A percentile compares a stretch with the other conserved stretches of the same genome.
Conservation (phyloP, 2,329 filamentous ascomycete species). For the Pyrenophora tritici-repentis region DNA sequence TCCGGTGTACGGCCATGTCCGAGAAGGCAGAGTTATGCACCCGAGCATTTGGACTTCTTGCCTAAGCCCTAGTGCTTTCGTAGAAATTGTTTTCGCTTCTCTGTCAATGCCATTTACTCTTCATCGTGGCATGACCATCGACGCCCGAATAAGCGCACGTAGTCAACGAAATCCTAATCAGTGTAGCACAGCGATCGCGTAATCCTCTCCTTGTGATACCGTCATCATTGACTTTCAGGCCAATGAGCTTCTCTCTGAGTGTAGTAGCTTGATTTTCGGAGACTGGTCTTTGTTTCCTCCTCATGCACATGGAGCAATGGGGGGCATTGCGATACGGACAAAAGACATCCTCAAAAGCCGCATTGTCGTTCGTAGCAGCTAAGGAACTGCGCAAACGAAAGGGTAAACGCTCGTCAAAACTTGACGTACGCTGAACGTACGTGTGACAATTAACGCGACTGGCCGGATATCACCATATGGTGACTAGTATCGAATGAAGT, state of each 20-base stretch:
- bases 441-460: conserved; percentile 70
- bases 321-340: conserved; percentile 77
- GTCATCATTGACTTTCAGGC: conserved; percentile 18
- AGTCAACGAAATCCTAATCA: conserved; percentile 34
- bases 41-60: conserved; percentile 9
- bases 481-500: conserved; percentile 54
- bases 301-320: conserved; percentile 55
- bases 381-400: conserved; percentile 32
- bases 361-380: conserved; percentile 52
- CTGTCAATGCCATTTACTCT: conserved; percentile 5
- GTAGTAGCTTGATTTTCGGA: conserved; percentile 79
- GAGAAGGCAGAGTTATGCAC: conserved; percentile 18
- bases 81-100: conserved; percentile 19
- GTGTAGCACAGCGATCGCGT: conserved; percentile 25
- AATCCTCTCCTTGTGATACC: conserved; percentile 20
- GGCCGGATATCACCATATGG: conserved; percentile 58
- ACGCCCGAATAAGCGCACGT: conserved; percentile 15
- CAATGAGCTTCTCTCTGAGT: conserved; percentile 68
- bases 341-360: conserved; percentile 97
- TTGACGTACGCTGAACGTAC: conserved; percentile 56
- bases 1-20: conserved; percentile 15
- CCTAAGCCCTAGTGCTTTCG: conserved; percentile 18
- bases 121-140: conserved; percentile 17
- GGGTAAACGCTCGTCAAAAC: conserved; percentile 63
- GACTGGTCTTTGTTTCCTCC: conserved; percentile 96